A percentile compares a stretch with the other conserved stretches of the same genome.
These are phyloP conservation scores for Paraurostyla sp. DNA, from an alignment of 73 alveolate genomes.

Conservation along the genomic window DNA sequence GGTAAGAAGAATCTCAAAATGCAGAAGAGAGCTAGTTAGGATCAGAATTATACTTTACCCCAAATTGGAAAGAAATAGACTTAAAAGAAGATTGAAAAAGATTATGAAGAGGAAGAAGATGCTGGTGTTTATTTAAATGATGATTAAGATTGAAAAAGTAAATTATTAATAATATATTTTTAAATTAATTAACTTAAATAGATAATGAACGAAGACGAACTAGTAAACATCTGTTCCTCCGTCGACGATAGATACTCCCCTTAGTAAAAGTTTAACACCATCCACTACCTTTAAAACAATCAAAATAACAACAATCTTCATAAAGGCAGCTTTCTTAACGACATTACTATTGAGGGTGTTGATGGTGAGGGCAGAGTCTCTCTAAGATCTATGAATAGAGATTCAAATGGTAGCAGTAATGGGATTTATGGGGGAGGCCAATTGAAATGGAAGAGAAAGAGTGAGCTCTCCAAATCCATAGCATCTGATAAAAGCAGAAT, in stretches of 20 bases:
- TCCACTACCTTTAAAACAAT: background rate
- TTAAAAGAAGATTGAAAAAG: too few species aligned
- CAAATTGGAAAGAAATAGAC: too few species aligned
- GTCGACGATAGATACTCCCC: conserved; percentile 29
- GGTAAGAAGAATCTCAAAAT: background rate
- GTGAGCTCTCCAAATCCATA: background rate
- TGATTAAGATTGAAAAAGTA: background rate
- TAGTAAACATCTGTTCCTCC: conserved; percentile 53
- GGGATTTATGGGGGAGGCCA: background rate
- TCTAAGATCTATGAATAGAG: conserved; percentile 23
- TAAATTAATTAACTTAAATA: too few species aligned
- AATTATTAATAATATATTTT: background rate
- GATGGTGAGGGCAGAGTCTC: conserved; percentile 47
- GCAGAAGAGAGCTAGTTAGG: background rate
- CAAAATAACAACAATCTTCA: too few species aligned
- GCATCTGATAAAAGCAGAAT: background rate
- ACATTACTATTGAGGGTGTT: conserved; percentile 42
- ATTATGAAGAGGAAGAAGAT: too few species aligned
- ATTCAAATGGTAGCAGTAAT: conserved; percentile 7
- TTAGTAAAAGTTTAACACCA: background rate
- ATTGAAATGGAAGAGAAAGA: conserved; percentile 39
- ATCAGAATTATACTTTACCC: background rate
- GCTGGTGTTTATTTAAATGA: too few species aligned
- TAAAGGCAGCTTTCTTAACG: conserved; percentile 38
- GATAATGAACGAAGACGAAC: conserved; percentile 43